Percentiles rank a stretch among this genome's conserved stretches.
phyloP scores from a whole-genome alignment of 169 alveolate genomes.

The Eimeria acervulina region DNA sequence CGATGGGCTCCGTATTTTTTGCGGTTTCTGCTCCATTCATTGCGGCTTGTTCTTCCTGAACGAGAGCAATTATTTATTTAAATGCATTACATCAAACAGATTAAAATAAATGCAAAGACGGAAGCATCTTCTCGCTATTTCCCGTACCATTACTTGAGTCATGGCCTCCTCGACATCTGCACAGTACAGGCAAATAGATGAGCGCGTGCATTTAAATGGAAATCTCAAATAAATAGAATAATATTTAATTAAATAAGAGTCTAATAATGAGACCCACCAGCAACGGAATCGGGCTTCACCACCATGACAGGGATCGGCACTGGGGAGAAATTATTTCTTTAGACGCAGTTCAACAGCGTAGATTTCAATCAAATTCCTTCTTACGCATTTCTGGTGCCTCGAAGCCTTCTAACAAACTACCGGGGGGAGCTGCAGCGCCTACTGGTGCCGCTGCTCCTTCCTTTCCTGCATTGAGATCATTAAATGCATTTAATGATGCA shows the following conservation, averaged over 20 bases:
- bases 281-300: slow-evolving; percentile 80
- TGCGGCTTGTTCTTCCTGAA: slow-evolving; percentile 78
- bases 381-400: slow-evolving; percentile 31
- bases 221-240: not conserved
- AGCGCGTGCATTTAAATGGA: not conserved
- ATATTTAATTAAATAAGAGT: not conserved
- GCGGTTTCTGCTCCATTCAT: slow-evolving; percentile 71
- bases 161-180: slow-evolving; percentile 74
- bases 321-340: not conserved
- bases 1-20: not conserved
- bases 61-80: too few relatives aligned
- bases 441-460: slow-evolving; percentile 6
- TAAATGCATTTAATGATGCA: not conserved
- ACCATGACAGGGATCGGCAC: slow-evolving; percentile 76
- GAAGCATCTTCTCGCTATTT: not conserved
- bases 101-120: not conserved
- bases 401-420: not conserved
- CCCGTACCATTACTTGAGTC: slow-evolving; percentile 74
- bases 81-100: not conserved
- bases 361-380: not conserved
- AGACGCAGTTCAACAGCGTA: not conserved
- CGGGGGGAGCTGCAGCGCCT: not conserved
- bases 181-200: not conserved
- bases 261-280: not conserved
- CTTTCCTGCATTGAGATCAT: not conserved